A percentile compares a stretch with the other conserved stretches of the same genome.
Conservation (phyloP, 495 filamentous ascomycete genomes). For the Trichocladium antarcticum region DNA sequence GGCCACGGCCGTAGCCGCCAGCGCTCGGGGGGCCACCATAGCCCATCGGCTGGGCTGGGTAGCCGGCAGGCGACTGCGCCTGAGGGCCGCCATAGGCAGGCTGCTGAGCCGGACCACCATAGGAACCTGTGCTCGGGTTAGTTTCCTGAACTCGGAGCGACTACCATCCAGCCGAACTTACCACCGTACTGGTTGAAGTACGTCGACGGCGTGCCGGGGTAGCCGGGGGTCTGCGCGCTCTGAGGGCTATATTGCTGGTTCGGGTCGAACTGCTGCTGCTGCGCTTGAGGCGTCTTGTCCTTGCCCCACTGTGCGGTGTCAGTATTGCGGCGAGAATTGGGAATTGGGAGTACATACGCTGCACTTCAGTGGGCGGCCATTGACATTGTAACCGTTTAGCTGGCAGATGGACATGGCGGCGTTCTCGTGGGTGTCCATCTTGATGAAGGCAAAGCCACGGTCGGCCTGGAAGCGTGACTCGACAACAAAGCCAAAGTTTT, state of each 20-base stretch:
- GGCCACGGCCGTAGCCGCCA: slow-evolving; percentile 74
- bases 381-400: slow-evolving; percentile 91
- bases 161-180: slow-evolving; percentile 34
- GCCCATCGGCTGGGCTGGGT: slow-evolving; percentile 51
- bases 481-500: slow-evolving; percentile 94
- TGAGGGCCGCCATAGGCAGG: slow-evolving; percentile 42
- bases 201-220: slow-evolving; percentile 62
- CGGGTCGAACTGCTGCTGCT: slow-evolving; percentile 66
- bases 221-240: slow-evolving; percentile 43
- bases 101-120: slow-evolving; percentile 41
- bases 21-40: slow-evolving; percentile 57
- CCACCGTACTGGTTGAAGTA: slow-evolving; percentile 91
- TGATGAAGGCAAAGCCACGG: slow-evolving; percentile 95
- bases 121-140: slow-evolving; percentile 29
- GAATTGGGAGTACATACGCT: slow-evolving; percentile 47
- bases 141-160: slow-evolving; percentile 14
- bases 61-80: slow-evolving; percentile 48
- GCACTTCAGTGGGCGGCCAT: slow-evolving; percentile 95
- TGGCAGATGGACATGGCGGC: slow-evolving; percentile 98
- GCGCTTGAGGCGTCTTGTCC: slow-evolving; percentile 85
- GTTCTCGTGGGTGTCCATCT: slow-evolving; percentile 98
- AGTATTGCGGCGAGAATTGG: slow-evolving; percentile 13
- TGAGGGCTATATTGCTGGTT: slow-evolving; percentile 65
- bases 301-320: slow-evolving; percentile 76
- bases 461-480: slow-evolving; percentile 98